Evolutionary conservation across 2,329 filamentous ascomycete species (phyloP), one percentile per base, ranked within the genome.

Genomic region (Penicillium hordei): DNA sequence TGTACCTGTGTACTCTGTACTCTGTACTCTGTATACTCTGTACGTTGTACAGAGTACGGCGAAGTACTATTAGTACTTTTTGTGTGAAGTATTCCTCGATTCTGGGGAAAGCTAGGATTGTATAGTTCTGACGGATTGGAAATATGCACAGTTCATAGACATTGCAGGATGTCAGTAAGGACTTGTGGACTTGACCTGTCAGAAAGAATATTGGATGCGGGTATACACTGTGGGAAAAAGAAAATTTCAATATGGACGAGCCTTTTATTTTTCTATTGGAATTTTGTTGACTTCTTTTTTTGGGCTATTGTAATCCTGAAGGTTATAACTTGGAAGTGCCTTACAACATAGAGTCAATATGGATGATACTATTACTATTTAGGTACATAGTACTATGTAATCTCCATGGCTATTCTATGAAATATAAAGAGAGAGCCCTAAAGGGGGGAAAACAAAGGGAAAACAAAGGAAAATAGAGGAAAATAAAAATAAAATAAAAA

Each of bases 231-330:
- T 55, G 55, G 55, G 45, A 34, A 34, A 34, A 31, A 12, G 6
- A 50, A 27, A 59, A 52, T 60, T 59, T 49, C 6, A 36, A 55
- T 56, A 45, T 55, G 38, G 58, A 48, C 45, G 49, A 58, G 58
- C 38, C n/a, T 31, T 39, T 42, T 25, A 17, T 17, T 34, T 34
- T 34, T 33, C 31, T 33, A 33, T 33, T 6, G 31, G 31, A 33
- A 13, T 33, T 33, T 33, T 33, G 31, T 33, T 33, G 31, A 33
- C 5, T 33, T 33, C 15, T 33, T 27, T 27, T 8, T 33, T 33
- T 33, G 13, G 31, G 31, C 31, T 15, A 33, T 33, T 33, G 31
- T 13, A 4, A 33, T 33, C 13, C 5, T 6, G 12, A 33, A 13
- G 31, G 31, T n/a, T 13, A 13, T 31, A 3, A 31, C 4, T 13